These are phyloP conservation scores for Lipomyces chichibuensis DNA, from an alignment of 805 yeast species.

Conservation along the genomic window DNA sequence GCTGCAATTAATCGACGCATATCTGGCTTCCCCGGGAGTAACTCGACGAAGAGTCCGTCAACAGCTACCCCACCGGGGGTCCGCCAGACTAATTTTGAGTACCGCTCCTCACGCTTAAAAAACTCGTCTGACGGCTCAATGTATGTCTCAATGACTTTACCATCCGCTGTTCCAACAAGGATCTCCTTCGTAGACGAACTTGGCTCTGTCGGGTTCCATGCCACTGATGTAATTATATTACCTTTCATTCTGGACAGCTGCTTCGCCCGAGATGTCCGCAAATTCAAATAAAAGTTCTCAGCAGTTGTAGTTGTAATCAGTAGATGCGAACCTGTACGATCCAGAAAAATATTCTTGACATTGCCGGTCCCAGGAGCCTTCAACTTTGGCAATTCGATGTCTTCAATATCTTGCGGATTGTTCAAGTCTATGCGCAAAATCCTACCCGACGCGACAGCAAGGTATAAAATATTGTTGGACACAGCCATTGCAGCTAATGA, in stretches of 20 bases:
- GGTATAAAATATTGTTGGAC: constrained; percentile 56
- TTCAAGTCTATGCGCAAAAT: constrained; percentile 69
- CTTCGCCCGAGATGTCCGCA: constrained; percentile 49
- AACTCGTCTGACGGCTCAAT: constrained; percentile 53
- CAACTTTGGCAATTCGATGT: constrained; percentile 40
- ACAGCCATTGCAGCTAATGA: constrained; percentile 58
- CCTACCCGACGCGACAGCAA: constrained; percentile 56
- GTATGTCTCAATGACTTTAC: constrained; percentile 53
- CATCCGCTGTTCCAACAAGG: constrained; percentile 55
- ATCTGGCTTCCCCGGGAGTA: constrained; percentile 35
- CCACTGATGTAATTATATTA: constrained; percentile 48
- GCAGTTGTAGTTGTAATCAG: constrained; percentile 53
- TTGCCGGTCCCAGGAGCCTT: constrained; percentile 40
- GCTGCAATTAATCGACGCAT: constrained; percentile 28
- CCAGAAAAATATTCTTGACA: constrained; percentile 51
- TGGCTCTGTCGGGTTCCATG: constrained; percentile 49
- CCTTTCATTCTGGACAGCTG: constrained; percentile 54
- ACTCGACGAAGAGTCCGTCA: constrained; percentile 37
- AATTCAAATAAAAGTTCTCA: constrained; percentile 55
- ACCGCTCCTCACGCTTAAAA: constrained; percentile 49
- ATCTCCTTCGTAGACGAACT: constrained; percentile 51
- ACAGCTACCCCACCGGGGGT: constrained; percentile 38
- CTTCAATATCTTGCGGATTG: constrained; percentile 61
- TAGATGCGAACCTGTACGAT: constrained; percentile 57
- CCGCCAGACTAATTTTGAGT: constrained; percentile 50